Evolutionary conservation across 129 eudicot genomes (phyloP).

Genomic region (Logfia minima): DNA sequence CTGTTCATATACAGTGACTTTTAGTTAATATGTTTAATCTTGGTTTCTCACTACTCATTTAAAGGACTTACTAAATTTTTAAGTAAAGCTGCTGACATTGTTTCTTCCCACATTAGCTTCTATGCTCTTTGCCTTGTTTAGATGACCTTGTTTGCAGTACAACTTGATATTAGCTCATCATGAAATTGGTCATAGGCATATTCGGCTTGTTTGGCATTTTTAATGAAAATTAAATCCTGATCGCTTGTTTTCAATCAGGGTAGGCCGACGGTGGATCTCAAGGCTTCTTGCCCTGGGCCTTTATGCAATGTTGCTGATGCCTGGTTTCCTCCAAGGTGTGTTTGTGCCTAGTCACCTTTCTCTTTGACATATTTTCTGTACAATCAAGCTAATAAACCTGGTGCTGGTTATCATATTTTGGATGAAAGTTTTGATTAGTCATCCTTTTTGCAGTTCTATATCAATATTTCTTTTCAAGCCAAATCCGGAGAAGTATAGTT

Average conservation of each 20-base stretch:
- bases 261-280: slow-evolving; percentile 92
- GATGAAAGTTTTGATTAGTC: slow-evolving; percentile 16
- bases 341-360: slow-evolving; percentile 7
- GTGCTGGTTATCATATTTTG: slow-evolving; percentile 20
- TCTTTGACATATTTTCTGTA: not conserved
- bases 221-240: slow-evolving; percentile 6
- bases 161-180: not conserved
- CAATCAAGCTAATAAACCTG: not conserved
- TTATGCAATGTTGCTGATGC: slow-evolving; percentile 88
- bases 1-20: not conserved
- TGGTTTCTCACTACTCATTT: not conserved
- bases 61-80: not conserved
- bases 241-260: slow-evolving; percentile 64
- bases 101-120: not conserved
- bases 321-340: slow-evolving; percentile 89
- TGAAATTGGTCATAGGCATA: not conserved
- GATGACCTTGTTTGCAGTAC: not conserved
- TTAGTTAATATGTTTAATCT: not conserved
- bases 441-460: slow-evolving; percentile 59
- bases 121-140: not conserved
- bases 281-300: slow-evolving; percentile 74
- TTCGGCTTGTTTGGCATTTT: not conserved
- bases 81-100: not conserved
- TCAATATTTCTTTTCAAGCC: slow-evolving; percentile 67
- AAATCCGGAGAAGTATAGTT: slow-evolving; percentile 72